Evolutionary conservation across 106 monocot genomes (phyloP), one percentile per base, ranked within the genome.

Genomic region (Allium sativum): DNA sequence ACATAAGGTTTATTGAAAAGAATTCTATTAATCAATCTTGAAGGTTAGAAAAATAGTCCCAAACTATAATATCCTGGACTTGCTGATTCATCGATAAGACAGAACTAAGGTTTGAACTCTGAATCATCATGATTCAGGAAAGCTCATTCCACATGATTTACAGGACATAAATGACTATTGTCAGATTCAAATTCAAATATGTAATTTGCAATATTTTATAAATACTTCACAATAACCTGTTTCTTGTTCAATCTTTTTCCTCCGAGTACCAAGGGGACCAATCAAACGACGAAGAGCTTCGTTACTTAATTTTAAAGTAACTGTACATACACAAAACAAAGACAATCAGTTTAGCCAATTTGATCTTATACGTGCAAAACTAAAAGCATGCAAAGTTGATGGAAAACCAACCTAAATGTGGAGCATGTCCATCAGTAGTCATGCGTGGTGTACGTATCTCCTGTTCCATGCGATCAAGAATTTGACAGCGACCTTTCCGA

Each of bases 391-490:
- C 13, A 50, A 12, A 50, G 48, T 50, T 50, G 15, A 50, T 11
- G 48, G 48, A 12, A 50, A 10, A 67, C 22, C 22, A 53, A 86
- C 93, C 89, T 76, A 91, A 69, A 70, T 73, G 72, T 67, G 90
- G 96, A 61, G 76, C 65, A 68, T 55, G 78, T 72, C 78, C 73
- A 68, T 78, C 89, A 77, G 75, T 66, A 20, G 71, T 66, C 5
- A 75, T 68, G 18, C 87, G 87, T 16, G 96, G 84, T 45, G 76
- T n/a, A 73, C 70, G 76, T 31, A 96, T 87, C 64, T 84, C 90
- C 61, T 82, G 73, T 59, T 96, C 87, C 96, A 96, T 91, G 16
- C 82, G 76, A 71, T 85, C 77, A 68, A 96, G 81, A 20, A 96
- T 96, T 16, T 77, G 87, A 58, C 70, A 61, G 41, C 87, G 87